Evolutionary conservation across 2,329 filamentous ascomycete species (phyloP).

Genomic region (Grosmannia huntii): DNA sequence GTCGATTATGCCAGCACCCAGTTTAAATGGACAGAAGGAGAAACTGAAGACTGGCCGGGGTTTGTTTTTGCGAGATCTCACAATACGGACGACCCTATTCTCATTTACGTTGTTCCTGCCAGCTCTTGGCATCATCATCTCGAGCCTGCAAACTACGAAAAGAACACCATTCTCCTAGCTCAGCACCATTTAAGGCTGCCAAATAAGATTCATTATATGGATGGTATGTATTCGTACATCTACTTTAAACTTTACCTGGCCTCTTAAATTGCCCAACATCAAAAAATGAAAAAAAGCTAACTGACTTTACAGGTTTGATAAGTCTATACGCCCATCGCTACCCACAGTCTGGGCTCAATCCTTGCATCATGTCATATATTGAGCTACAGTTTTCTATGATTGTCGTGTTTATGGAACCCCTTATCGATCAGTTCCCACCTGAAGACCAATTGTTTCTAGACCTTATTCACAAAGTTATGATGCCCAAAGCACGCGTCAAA

Average conservation of each 20-base stretch:
- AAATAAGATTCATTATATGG: not conserved
- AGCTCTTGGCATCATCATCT: not conserved
- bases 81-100: no score
- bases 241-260: not conserved
- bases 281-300: not conserved
- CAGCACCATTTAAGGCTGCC: not conserved
- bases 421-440: not conserved
- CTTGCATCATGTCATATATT: not conserved
- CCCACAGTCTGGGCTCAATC: not conserved
- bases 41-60: no score
- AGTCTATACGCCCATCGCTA: not conserved
- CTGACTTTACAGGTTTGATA: not conserved
- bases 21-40: no score
- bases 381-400: not conserved
- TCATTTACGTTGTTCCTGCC: no score
- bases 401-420: not conserved
- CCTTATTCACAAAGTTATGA: not conserved
- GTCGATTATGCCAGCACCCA: no score
- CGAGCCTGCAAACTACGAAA: not conserved
- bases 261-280: no score
- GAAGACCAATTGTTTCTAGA: not conserved
- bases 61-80: no score
- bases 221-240: not conserved
- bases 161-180: not conserved
- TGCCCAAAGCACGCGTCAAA: not conserved